Conservation (phyloP, 2,329 filamentous ascomycete species). For the Orbilia javanica region DNA sequence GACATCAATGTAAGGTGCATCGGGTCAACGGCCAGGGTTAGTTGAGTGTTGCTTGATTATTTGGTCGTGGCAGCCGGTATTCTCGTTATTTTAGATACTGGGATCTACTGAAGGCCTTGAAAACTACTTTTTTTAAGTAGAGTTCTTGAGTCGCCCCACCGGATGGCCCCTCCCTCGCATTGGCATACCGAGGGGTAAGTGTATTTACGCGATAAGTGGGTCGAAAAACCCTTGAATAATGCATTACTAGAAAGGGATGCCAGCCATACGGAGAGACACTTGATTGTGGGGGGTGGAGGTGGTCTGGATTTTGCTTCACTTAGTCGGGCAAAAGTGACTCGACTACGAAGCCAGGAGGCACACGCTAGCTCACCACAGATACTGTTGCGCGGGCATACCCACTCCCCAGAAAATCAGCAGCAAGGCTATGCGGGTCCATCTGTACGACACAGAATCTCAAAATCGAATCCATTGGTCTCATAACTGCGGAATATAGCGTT, state of each 20-base stretch:
- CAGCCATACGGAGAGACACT: background rate
- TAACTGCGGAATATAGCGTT: constrained; percentile 6
- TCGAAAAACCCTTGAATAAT: constrained; percentile 22
- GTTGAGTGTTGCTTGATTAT: background rate
- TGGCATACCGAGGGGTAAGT: constrained; percentile 7
- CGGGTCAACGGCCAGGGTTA: constrained; percentile 36
- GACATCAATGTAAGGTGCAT: constrained; percentile 52
- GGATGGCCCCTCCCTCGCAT: constrained; percentile 15
- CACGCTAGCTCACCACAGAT: background rate
- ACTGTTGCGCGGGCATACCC: constrained; percentile 16
- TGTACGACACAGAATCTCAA: constrained; percentile 35
- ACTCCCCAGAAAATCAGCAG: background rate
- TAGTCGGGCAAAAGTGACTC: constrained; percentile 22
- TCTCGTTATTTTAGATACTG: constrained; percentile 29
- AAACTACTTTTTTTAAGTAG: constrained; percentile 6
- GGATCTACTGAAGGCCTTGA: constrained; percentile 12
- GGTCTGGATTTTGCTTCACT: constrained; percentile 48
- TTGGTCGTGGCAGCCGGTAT: background rate
- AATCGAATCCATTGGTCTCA: constrained; percentile 27
- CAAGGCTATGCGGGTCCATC: constrained; percentile 9
- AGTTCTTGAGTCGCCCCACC: constrained; percentile 22
- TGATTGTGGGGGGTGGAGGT: background rate
- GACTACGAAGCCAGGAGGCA: constrained; percentile 51
- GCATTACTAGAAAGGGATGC: constrained; percentile 34
- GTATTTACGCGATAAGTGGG: constrained; percentile 15